Evolutionary conservation across 805 yeast genomes (phyloP).

Genomic region (Candida qinlingensis): DNA sequence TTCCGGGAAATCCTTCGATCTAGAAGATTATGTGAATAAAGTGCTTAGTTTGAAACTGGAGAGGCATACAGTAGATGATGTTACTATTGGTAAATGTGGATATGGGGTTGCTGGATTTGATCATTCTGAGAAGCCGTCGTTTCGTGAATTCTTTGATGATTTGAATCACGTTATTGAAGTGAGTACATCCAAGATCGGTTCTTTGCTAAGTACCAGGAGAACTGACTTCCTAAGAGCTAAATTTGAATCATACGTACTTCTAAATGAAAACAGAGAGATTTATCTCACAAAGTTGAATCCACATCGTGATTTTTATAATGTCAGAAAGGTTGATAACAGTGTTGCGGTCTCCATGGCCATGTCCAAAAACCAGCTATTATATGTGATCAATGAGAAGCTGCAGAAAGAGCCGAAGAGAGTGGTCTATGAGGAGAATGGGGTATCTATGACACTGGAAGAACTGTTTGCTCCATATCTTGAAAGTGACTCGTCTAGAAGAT

Average conservation of each 20-base stretch:
- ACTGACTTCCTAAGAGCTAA: slow-evolving; percentile 28
- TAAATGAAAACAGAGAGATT: slow-evolving; percentile 31
- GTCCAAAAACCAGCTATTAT: slow-evolving; percentile 82
- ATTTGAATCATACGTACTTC: slow-evolving; percentile 30
- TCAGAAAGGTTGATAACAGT: slow-evolving; percentile 60
- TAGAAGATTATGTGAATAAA: slow-evolving; percentile 24
- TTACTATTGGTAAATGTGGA: background rate
- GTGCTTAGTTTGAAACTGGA: slow-evolving; percentile 8
- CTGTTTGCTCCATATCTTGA: slow-evolving; percentile 25
- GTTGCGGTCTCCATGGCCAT: slow-evolving; percentile 96
- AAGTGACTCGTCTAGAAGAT: slow-evolving; percentile 24
- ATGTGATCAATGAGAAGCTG: slow-evolving; percentile 33
- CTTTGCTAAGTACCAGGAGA: slow-evolving; percentile 23
- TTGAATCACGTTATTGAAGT: slow-evolving; percentile 22
- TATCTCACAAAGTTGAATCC: slow-evolving; percentile 34
- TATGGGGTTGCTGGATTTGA: background rate
- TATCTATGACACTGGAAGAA: slow-evolving; percentile 19
- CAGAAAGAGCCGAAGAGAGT: slow-evolving; percentile 30
- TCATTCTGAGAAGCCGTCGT: slow-evolving; percentile 20
- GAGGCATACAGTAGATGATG: background rate
- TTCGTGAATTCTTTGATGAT: slow-evolving; percentile 28
- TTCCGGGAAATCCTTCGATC: slow-evolving; percentile 32
- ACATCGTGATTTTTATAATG: slow-evolving; percentile 38
- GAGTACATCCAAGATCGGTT: slow-evolving; percentile 10
- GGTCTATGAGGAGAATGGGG: slow-evolving; percentile 27